Percentiles rank a stretch among this genome's conserved stretches.
phyloP scores from a whole-genome alignment of 2,329 filamentous ascomycete genomes.

The Fusarium oxysporum region DNA sequence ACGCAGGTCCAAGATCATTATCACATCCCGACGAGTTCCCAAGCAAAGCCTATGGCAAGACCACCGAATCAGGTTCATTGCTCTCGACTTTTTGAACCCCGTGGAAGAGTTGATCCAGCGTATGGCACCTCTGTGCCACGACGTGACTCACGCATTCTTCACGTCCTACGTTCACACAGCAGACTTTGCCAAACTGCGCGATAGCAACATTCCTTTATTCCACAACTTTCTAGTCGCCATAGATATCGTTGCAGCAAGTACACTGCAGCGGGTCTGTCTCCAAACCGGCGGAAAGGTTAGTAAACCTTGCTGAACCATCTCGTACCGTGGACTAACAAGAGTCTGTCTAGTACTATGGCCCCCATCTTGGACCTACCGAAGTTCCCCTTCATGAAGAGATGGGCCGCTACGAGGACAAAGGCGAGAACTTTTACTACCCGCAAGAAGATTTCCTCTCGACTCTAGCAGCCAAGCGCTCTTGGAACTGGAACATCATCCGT shows the following conservation, averaged over 20 bases:
- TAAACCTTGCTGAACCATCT: background rate
- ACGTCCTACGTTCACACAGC: slow-evolving; percentile 32
- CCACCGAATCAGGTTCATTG: slow-evolving; percentile 25
- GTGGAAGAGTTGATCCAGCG: slow-evolving; percentile 30
- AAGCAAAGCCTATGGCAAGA: slow-evolving; percentile 32
- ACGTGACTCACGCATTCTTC: slow-evolving; percentile 35
- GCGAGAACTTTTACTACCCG: slow-evolving; percentile 34
- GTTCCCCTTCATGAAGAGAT: slow-evolving; percentile 32
- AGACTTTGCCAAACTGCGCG: slow-evolving; percentile 30
- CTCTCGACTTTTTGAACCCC: slow-evolving; percentile 31
- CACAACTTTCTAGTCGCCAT: slow-evolving; percentile 29
- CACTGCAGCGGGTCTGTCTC: slow-evolving; percentile 28
- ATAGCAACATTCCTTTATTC: slow-evolving; percentile 32
- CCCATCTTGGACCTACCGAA: slow-evolving; percentile 30
- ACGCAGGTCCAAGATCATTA: slow-evolving; percentile 36
- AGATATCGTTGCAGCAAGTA: slow-evolving; percentile 28
- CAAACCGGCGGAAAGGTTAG: slow-evolving; percentile 33
- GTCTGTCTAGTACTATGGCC: slow-evolving; percentile 21
- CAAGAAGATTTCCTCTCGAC: slow-evolving; percentile 34
- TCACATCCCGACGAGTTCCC: slow-evolving; percentile 23
- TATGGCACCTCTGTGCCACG: slow-evolving; percentile 26
- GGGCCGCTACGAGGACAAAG: slow-evolving; percentile 27
- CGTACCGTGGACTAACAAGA: background rate
- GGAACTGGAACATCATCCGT: slow-evolving; percentile 34
- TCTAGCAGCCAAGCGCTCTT: slow-evolving; percentile 21